These are phyloP conservation scores for Allium fistulosum DNA, from an alignment of 106 monocot genomes.

Conservation along the genomic window DNA sequence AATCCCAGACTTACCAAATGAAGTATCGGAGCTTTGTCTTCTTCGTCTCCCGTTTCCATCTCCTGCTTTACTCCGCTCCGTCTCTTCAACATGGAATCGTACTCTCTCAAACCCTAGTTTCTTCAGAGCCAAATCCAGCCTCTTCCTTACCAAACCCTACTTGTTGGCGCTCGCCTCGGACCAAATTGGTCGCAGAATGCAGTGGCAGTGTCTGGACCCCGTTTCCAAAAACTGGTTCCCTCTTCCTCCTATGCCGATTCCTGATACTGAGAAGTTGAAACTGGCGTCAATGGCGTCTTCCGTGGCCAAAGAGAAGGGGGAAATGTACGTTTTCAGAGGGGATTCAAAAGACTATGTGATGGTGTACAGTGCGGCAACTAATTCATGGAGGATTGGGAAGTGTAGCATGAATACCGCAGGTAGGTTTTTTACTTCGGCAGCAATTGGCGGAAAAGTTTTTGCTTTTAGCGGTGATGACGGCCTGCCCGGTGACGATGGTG, in stretches of 20 bases:
- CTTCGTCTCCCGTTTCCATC: conserved; percentile 5
- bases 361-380: conserved; percentile 1
- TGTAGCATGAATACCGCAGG: neutral
- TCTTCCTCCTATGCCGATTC: conserved; percentile 2
- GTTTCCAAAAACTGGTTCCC: neutral
- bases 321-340: neutral
- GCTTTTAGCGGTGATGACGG: neutral
- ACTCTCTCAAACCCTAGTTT: neutral
- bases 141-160: neutral
- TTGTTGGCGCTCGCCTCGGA: conserved; percentile 4
- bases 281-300: neutral
- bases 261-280: neutral
- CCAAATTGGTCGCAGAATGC: neutral
- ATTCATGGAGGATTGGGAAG: conserved; percentile 2
- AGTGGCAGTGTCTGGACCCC: conserved; percentile 7
- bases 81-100: neutral
- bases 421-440: conserved; percentile 5
- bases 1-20: conserved; percentile 2
- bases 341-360: neutral
- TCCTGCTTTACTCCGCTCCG: neutral
- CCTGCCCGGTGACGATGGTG: too few relatives aligned
- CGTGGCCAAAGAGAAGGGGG: neutral
- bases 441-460: neutral
- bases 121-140: neutral
- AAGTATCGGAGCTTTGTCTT: conserved; percentile 3